Evolutionary conservation across 1,139 yeast species (phyloP).

Genomic region (Debaryomyces fabryi): DNA sequence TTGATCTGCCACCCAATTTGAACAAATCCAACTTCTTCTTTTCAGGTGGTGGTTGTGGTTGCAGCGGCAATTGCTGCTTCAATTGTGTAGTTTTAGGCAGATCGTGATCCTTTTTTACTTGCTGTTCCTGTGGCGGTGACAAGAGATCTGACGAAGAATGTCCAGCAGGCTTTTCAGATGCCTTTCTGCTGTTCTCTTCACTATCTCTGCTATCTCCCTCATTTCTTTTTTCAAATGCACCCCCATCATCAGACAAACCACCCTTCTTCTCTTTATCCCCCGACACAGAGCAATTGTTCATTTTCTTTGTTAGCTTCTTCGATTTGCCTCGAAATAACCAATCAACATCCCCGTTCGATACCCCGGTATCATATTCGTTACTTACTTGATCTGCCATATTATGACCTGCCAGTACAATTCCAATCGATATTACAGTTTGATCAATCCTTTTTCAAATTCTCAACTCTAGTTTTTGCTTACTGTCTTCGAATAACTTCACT

Average conservation of each 20-base stretch:
- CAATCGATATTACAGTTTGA: neutral
- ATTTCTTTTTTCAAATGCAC: neutral
- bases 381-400: slow-evolving; percentile 3
- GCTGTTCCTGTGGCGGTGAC: neutral
- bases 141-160: neutral
- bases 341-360: slow-evolving; percentile 72
- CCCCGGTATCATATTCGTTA: slow-evolving; percentile 49
- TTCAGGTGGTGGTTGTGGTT: slow-evolving; percentile 1
- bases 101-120: neutral
- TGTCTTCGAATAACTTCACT: neutral
- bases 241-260: neutral
- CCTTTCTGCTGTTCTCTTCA: neutral
- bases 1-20: slow-evolving; percentile 30
- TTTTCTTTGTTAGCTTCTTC: slow-evolving; percentile 54
- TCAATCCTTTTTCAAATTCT: neutral
- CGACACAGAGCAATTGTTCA: slow-evolving; percentile 17
- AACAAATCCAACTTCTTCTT: slow-evolving; percentile 23
- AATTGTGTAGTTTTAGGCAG: slow-evolving; percentile 14
- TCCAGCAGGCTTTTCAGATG: neutral
- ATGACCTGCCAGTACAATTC: neutral
- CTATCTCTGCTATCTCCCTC: neutral
- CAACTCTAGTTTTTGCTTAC: neutral
- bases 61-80: slow-evolving; percentile 6
- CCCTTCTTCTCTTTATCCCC: slow-evolving; percentile 1
- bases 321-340: slow-evolving; percentile 73